Base-by-base conservation (phyloP, 2,329 filamentous ascomycete genomes). In the Corinectria fuckeliana region DNA sequence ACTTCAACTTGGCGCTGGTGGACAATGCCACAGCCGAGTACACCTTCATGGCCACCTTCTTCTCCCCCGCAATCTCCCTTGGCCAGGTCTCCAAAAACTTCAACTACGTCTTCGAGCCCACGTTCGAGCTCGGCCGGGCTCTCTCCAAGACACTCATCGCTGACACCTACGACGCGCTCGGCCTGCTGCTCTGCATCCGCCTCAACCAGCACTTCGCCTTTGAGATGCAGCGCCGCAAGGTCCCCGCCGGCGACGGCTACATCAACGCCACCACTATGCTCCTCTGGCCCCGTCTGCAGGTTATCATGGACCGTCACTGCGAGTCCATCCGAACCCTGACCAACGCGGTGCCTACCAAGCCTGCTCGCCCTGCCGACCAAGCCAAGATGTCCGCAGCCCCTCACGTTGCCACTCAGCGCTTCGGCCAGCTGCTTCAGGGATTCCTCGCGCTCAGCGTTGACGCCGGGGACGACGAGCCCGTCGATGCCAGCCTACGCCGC, bases 21-120 rank as follows among this genome's bases (percentile, higher is more conserved):
- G 95, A 99, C 77, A 99, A 99, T 69, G 91, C 93, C 1, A 93
- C 91, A 2, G 91, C 93, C 30, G 96, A 99, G 75, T 99, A 98
- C 77, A 93, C 91, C 3, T 98, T 99, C 73, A 83, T 98, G 56
- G 91, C 91, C 1, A 85, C 91, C 14, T 97, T 97, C 79, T 98
- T 99, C 79, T 86, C 90, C 7, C 89, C 92, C 0, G 83, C 90
- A 10, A 81, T 92, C 28, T 89, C 88, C 8, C 91, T 91, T 69
- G 83, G 92, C 14, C 83, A 89, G 54, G 90, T 97, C 48, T 92
- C 91, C 20, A 89, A 89, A 48, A 92, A 91, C 68, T 97, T 97
- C 72, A 83, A 87, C 61, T 91, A 93, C 68, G 92, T 97, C 53
- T 97, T 98, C 71, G 90, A 94, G 60, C 90, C 93, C 1, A 93